A percentile compares a stretch with the other conserved stretches of the same genome.
Evolutionary conservation across 73 alveolate genomes (phyloP).

Genomic region (Paraurostyla sp.): DNA sequence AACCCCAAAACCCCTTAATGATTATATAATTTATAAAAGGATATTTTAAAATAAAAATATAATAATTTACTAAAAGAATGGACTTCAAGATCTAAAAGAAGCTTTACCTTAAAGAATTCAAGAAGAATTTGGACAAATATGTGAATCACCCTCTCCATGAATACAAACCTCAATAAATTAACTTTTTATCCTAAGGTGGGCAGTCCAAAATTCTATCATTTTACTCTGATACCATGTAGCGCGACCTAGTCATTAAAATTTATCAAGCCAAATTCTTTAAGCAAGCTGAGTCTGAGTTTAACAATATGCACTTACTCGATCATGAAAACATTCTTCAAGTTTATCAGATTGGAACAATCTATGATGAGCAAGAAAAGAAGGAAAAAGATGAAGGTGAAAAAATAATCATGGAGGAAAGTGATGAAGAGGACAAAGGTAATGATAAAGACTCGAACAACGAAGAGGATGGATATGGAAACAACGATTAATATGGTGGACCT

Average conservation of each 20-base stretch:
- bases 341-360: neutral
- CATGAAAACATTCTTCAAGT: slow-evolving; percentile 17
- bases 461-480: too few species aligned
- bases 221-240: neutral
- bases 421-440: neutral
- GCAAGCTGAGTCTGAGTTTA: slow-evolving; percentile 29
- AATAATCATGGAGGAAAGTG: neutral
- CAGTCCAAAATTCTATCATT: neutral
- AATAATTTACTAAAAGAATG: neutral
- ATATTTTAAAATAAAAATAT: too few species aligned
- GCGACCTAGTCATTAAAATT: neutral
- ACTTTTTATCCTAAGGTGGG: slow-evolving; percentile 34
- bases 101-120: neutral
- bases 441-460: too few species aligned
- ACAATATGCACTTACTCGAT: neutral
- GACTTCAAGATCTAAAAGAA: neutral
- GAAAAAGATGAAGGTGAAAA: neutral
- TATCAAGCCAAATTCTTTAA: slow-evolving; percentile 1
- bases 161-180: neutral
- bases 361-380: neutral
- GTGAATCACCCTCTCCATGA: slow-evolving; percentile 10
- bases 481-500: too few species aligned
- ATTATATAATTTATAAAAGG: too few species aligned
- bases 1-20: too few species aligned
- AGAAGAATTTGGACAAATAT: neutral